These are phyloP conservation scores for Suhomyces vadensis DNA, from an alignment of 805 yeast species.

Conservation along the genomic window DNA sequence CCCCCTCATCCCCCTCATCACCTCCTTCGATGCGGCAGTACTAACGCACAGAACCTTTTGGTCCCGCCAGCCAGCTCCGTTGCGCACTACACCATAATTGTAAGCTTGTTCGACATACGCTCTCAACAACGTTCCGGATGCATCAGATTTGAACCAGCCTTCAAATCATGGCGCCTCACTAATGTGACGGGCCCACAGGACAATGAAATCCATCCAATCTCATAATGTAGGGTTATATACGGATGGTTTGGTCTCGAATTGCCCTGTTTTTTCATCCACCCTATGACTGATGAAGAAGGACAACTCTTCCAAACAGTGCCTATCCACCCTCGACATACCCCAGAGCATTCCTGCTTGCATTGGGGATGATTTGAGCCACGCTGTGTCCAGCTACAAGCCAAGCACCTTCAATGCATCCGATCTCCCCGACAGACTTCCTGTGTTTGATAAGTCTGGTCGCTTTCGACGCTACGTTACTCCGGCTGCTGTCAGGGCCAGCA, in stretches of 20 bases:
- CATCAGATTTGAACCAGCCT: conserved; percentile 1
- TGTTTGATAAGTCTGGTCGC: conserved; percentile 23
- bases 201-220: not conserved
- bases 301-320: conserved; percentile 20
- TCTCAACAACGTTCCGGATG: conserved; percentile 1
- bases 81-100: too few species aligned
- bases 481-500: not conserved
- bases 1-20: too few species aligned
- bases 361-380: conserved; percentile 28
- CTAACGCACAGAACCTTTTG: too few species aligned
- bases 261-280: not conserved
- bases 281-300: conserved; percentile 11
- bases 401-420: conserved; percentile 25
- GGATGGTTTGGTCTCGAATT: not conserved
- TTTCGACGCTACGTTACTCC: conserved; percentile 17
- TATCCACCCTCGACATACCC: conserved; percentile 28
- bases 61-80: too few species aligned
- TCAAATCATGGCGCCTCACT: conserved; percentile 1
- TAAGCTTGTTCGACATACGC: too few species aligned
- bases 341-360: conserved; percentile 20
- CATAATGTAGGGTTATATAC: not conserved
- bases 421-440: conserved; percentile 30
- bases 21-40: too few species aligned
- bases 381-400: conserved; percentile 30
- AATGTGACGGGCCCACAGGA: not conserved